Evolutionary conservation across 1,284 basidiomycete genomes (phyloP).

Genomic region (Trametes hirsuta): DNA sequence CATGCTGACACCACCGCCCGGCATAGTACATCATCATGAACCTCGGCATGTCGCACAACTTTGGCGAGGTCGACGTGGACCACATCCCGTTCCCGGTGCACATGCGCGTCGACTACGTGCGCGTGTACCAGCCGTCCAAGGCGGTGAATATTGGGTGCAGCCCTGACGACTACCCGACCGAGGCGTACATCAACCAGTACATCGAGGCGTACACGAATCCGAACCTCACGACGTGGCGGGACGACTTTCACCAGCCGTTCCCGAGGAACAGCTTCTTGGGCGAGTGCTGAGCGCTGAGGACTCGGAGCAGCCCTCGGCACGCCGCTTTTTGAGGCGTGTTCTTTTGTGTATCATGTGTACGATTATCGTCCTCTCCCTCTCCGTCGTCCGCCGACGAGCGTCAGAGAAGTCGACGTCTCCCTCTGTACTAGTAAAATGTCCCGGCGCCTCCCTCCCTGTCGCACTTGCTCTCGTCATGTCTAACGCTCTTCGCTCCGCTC

Average conservation of each 20-base stretch:
- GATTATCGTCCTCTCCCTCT: no score
- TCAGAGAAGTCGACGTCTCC: not conserved
- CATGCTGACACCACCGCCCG: not conserved
- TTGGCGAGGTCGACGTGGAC: conserved; percentile 51
- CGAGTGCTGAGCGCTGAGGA: conserved; percentile 26
- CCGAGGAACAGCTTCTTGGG: conserved; percentile 39
- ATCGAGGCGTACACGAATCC: conserved; percentile 43
- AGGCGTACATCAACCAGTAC: conserved; percentile 49
- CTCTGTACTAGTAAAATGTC: not conserved
- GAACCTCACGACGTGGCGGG: conserved; percentile 44
- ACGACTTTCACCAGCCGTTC: conserved; percentile 38
- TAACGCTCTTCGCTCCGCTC: not conserved
- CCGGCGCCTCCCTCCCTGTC: not conserved
- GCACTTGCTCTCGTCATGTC: not conserved
- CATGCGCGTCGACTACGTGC: conserved; percentile 61
- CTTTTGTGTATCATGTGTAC: no score
- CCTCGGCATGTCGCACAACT: conserved; percentile 59
- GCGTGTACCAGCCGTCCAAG: conserved; percentile 55
- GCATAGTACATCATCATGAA: conserved; percentile 53
- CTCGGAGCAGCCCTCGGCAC: no score
- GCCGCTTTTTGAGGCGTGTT: no score
- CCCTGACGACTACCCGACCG: conserved; percentile 55
- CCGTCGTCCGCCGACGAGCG: not conserved
- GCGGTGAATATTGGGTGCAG: conserved; percentile 56
- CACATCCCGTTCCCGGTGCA: conserved; percentile 49